A percentile compares a stretch with the other conserved stretches of the same genome.
These are phyloP conservation scores for Lentinus brumalis DNA, from an alignment of 768 basidiomycete genomes.

Conservation along the genomic window DNA sequence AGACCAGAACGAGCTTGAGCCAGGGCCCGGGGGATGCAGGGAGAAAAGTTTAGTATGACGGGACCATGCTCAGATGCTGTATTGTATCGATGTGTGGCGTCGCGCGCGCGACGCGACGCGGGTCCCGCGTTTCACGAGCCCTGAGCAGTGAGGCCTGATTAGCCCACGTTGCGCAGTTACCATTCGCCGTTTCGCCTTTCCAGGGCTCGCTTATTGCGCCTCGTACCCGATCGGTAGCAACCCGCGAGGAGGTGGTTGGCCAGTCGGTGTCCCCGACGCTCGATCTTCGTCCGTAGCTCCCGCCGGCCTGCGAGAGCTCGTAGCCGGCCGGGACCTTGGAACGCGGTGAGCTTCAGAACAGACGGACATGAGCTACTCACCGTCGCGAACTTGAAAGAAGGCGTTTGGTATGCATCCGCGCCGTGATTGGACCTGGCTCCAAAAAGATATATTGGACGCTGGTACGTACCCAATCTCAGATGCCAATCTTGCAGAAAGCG, in stretches of 20 bases:
- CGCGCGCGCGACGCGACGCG: slow-evolving; percentile 5
- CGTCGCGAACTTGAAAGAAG: background rate
- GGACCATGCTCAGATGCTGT: background rate
- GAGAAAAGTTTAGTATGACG: background rate
- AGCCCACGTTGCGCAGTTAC: slow-evolving; percentile 13
- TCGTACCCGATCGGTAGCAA: slow-evolving; percentile 6
- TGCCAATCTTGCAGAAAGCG: no score
- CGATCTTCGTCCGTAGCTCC: no score
- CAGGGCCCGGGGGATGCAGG: background rate
- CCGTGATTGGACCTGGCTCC: no score
- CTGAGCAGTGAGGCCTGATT: slow-evolving; percentile 5
- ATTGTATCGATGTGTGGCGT: slow-evolving; percentile 15
- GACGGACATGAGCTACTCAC: no score
- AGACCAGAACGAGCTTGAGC: background rate
- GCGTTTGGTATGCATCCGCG: background rate
- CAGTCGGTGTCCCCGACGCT: no score
- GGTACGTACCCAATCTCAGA: no score
- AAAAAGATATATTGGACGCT: no score
- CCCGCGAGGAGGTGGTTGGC: background rate
- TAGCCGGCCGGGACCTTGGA: no score
- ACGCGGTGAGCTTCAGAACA: no score
- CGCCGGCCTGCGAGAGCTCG: no score
- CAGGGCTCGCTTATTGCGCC: slow-evolving; percentile 15
- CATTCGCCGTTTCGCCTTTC: slow-evolving; percentile 10
- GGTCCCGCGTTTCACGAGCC: slow-evolving; percentile 7